phyloP scores from a whole-genome alignment of 768 basidiomycete genomes.

The Dioszegia crocea region DNA sequence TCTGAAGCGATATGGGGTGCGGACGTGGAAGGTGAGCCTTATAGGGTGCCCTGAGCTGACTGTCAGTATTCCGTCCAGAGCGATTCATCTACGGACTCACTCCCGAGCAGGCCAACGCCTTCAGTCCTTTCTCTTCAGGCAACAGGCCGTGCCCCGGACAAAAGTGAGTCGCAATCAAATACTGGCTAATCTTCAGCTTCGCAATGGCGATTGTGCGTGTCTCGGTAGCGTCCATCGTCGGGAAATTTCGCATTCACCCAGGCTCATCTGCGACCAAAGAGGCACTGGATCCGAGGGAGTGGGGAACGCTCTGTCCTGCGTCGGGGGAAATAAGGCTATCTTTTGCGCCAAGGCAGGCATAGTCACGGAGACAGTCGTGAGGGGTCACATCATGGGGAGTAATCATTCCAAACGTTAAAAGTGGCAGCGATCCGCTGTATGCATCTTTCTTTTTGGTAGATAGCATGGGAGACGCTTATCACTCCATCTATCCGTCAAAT shows the following conservation, averaged over 20 bases:
- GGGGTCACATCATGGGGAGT: too few relatives aligned
- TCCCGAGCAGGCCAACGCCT: constrained; percentile 4
- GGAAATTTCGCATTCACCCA: not conserved
- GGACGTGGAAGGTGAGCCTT: constrained; percentile 2
- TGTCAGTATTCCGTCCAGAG: constrained; percentile 4
- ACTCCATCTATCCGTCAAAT: too few relatives aligned
- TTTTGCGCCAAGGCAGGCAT: constrained; percentile 1
- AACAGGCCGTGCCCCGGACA: constrained; percentile 1
- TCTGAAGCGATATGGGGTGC: constrained; percentile 4
- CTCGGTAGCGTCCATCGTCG: not conserved
- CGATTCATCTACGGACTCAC: not conserved
- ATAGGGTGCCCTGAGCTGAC: not conserved
- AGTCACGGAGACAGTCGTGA: too few relatives aligned
- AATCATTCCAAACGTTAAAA: too few relatives aligned
- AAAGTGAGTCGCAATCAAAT: not conserved
- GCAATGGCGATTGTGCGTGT: not conserved
- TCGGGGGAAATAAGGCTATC: not conserved
- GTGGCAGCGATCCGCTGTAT: too few relatives aligned
- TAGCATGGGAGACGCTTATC: too few relatives aligned
- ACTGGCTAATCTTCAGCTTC: not conserved
- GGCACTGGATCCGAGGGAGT: constrained; percentile 4
- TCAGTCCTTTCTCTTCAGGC: constrained; percentile 2
- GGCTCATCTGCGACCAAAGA: not conserved
- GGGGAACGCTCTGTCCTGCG: constrained; percentile 1
- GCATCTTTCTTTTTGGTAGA: too few relatives aligned